Conservation (phyloP, 1,139 yeast genomes). For the Kluyveromyces sp. region DNA sequence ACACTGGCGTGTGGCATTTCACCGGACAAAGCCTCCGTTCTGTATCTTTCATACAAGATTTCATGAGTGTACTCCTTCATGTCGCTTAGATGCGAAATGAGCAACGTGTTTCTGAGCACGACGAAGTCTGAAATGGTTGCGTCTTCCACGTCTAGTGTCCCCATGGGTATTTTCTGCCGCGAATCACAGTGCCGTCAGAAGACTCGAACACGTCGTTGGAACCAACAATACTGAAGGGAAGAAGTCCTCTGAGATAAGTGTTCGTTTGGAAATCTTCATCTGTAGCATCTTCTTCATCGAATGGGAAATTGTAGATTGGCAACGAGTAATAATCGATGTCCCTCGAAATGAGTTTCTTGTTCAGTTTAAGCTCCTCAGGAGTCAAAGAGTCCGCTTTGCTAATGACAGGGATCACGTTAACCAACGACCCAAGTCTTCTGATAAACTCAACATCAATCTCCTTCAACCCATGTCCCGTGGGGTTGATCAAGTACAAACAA, state of each 20-base stretch:
- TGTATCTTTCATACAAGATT: slow-evolving; percentile 80
- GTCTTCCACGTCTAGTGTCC: slow-evolving; percentile 87
- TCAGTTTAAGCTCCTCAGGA: slow-evolving; percentile 57
- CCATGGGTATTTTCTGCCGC: slow-evolving; percentile 93
- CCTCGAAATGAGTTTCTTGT: slow-evolving; percentile 55
- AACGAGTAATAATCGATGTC: slow-evolving; percentile 73
- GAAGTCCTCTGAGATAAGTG: slow-evolving; percentile 58
- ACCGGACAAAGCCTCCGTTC: slow-evolving; percentile 79
- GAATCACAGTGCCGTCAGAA: slow-evolving; percentile 49
- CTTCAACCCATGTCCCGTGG: slow-evolving; percentile 72
- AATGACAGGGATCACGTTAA: slow-evolving; percentile 81
- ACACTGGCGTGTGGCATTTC: slow-evolving; percentile 19
- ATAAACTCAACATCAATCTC: slow-evolving; percentile 74
- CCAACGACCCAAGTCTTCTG: slow-evolving; percentile 68
- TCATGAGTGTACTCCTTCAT: slow-evolving; percentile 91
- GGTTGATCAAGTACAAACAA: slow-evolving; percentile 59
- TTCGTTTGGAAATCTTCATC: slow-evolving; percentile 79
- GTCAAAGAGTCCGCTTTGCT: slow-evolving; percentile 86
- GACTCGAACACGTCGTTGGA: slow-evolving; percentile 55
- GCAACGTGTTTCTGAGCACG: slow-evolving; percentile 70
- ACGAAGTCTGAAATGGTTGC: slow-evolving; percentile 77
- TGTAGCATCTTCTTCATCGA: slow-evolving; percentile 53
- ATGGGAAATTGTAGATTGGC: slow-evolving; percentile 78
- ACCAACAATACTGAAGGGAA: slow-evolving; percentile 87
- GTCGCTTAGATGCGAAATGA: slow-evolving; percentile 91